Evolutionary conservation across 2,329 filamentous ascomycete genomes (phyloP).

Genomic region (Aspergillus thermomutatus): DNA sequence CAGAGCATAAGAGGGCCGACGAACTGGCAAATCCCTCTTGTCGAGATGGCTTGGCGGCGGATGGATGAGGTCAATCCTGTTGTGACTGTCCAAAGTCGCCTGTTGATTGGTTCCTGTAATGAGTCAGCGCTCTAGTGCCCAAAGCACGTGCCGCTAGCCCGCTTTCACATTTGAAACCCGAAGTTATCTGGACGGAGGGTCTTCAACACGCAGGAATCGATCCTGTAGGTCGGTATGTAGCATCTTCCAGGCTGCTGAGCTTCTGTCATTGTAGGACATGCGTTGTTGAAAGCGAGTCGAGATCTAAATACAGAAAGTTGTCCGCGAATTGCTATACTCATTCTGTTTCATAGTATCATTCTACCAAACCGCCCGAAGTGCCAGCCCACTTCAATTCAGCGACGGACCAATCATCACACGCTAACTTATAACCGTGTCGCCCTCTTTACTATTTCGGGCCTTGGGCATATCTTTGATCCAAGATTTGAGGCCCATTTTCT

Average conservation of each 20-base stretch:
- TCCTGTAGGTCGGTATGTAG: background rate
- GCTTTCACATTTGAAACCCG: background rate
- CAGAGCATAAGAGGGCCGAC: conserved; percentile 1
- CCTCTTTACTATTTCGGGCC: background rate
- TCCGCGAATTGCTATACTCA: background rate
- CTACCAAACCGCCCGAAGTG: no score
- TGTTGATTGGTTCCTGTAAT: conserved; percentile 18
- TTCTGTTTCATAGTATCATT: background rate
- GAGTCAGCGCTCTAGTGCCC: conserved; percentile 16
- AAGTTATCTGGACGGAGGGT: background rate
- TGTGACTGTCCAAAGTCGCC: background rate
- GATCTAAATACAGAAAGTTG: background rate
- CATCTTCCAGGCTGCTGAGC: background rate
- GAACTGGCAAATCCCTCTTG: conserved; percentile 14
- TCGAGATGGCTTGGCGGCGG: conserved; percentile 17
- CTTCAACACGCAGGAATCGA: no score
- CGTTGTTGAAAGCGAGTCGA: background rate
- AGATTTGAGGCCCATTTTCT: background rate
- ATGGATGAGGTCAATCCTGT: conserved; percentile 25
- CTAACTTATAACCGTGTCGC: background rate
- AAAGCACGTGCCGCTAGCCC: background rate
- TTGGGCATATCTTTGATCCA: background rate
- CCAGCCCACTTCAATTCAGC: background rate
- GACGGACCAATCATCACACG: background rate
- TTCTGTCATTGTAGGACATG: background rate